Evolutionary conservation across 305 asterid genomes (phyloP).

Genomic region (Andrographis paniculata): DNA sequence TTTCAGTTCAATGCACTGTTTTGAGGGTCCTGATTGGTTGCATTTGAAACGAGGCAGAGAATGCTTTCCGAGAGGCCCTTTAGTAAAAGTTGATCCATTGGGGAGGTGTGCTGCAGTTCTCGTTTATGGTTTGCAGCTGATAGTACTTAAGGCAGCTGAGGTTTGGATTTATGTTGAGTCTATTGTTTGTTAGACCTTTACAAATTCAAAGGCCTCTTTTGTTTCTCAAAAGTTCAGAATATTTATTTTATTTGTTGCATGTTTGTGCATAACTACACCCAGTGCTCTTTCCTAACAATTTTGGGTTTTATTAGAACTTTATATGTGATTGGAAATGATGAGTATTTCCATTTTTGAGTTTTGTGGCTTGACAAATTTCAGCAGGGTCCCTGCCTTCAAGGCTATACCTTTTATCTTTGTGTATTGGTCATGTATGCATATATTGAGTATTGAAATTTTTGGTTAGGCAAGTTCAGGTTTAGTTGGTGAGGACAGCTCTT

Average conservation of each 20-base stretch:
- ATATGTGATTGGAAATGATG: slow-evolving; percentile 18
- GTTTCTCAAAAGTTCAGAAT: slow-evolving; percentile 5
- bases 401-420: too few species aligned
- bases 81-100: slow-evolving; percentile 83
- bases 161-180: slow-evolving; percentile 28
- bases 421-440: too few species aligned
- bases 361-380: slow-evolving; percentile 16
- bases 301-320: too few species aligned
- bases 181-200: slow-evolving; percentile 13
- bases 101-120: slow-evolving; percentile 94
- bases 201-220: slow-evolving; percentile 7
- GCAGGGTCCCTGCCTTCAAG: slow-evolving; percentile 17
- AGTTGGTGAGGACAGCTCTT: slow-evolving; percentile 65
- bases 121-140: slow-evolving; percentile 82
- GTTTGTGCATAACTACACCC: neutral
- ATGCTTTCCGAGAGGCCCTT: slow-evolving; percentile 74
- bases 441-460: slow-evolving; percentile 19
- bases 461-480: slow-evolving; percentile 84
- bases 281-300: neutral
- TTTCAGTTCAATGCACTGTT: slow-evolving; percentile 96
- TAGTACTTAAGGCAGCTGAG: slow-evolving; percentile 94
- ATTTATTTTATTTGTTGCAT: slow-evolving; percentile 6
- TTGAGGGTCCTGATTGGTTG: slow-evolving; percentile 94
- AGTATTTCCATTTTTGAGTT: slow-evolving; percentile 16
- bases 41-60: slow-evolving; percentile 86